Percentiles rank a stretch among this genome's conserved stretches.
phyloP scores from a whole-genome alignment of 441 rosid species.

The Syzygium syzygioides region DNA sequence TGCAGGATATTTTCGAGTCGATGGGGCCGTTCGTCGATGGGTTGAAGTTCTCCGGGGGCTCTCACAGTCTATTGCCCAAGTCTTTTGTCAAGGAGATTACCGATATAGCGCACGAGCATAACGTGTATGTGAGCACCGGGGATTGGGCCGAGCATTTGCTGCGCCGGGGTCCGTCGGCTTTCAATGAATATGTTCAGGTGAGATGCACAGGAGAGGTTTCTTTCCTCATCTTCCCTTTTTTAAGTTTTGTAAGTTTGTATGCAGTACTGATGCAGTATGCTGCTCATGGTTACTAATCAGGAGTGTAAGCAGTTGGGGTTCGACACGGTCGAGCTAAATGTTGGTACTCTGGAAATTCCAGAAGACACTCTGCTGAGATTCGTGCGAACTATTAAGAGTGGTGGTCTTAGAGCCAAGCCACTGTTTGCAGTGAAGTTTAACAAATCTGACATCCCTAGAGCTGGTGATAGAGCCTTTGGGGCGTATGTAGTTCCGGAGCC shows the following conservation, averaged over 20 bases:
- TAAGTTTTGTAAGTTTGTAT: too few species aligned
- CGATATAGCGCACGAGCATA: slow-evolving; percentile 68
- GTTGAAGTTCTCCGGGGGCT: slow-evolving; percentile 81
- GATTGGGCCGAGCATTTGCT: slow-evolving; percentile 89
- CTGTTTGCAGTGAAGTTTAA: slow-evolving; percentile 63
- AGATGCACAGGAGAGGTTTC: neutral
- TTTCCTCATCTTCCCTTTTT: neutral
- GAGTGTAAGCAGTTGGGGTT: slow-evolving; percentile 87
- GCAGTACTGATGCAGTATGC: neutral
- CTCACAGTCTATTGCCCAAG: slow-evolving; percentile 75
- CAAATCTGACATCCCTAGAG: slow-evolving; percentile 63
- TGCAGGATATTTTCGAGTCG: slow-evolving; percentile 73
- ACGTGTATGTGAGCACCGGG: slow-evolving; percentile 82
- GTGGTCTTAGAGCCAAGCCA: slow-evolving; percentile 81
- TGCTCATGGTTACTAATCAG: slow-evolving; percentile 19
- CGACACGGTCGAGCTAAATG: slow-evolving; percentile 80
- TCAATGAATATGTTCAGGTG: slow-evolving; percentile 77
- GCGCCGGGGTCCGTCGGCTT: slow-evolving; percentile 60
- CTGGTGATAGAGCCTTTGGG: slow-evolving; percentile 62
- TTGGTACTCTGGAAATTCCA: slow-evolving; percentile 65
- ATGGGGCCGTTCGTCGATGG: slow-evolving; percentile 92
- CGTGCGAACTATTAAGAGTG: slow-evolving; percentile 68
- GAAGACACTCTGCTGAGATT: slow-evolving; percentile 82
- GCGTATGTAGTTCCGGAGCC: slow-evolving; percentile 64
- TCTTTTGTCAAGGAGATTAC: slow-evolving; percentile 58